Conservation (phyloP, 2,329 filamentous ascomycete species). For the Boeremia exigua region DNA sequence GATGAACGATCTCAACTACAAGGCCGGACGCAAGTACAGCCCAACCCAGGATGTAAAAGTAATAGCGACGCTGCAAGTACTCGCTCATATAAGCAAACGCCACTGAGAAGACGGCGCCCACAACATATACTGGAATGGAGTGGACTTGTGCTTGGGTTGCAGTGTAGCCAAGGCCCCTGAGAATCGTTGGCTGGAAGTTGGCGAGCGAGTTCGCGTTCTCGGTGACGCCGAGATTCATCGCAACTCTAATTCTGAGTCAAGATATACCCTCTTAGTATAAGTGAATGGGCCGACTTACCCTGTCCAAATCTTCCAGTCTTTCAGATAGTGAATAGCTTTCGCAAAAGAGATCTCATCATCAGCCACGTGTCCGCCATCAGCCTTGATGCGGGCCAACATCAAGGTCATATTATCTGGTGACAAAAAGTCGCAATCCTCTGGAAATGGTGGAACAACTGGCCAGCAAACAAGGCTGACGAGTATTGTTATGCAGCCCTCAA, state of each 20-base stretch:
- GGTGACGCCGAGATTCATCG: constrained; percentile 37
- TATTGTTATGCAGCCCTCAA: constrained; percentile 63
- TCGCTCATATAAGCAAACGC: constrained; percentile 39
- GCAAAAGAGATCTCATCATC: constrained; percentile 56
- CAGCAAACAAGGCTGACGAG: constrained; percentile 55
- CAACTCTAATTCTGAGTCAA: constrained; percentile 18
- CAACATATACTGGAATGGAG: constrained; percentile 45
- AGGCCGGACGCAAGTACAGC: constrained; percentile 56
- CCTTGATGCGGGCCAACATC: constrained; percentile 57
- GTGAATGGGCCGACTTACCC: constrained; percentile 45
- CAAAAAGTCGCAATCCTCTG: constrained; percentile 57
- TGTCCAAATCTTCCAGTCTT: constrained; percentile 64
- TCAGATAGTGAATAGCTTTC: constrained; percentile 50
- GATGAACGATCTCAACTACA: constrained; percentile 55
- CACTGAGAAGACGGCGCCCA: constrained; percentile 38
- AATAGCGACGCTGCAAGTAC: constrained; percentile 34
- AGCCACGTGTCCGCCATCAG: constrained; percentile 54
- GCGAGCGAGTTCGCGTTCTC: constrained; percentile 43
- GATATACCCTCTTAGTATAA: too few relatives aligned
- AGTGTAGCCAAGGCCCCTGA: constrained; percentile 45
- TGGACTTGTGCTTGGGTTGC: constrained; percentile 43
- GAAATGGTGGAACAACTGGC: constrained; percentile 58
- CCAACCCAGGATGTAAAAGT: constrained; percentile 40
- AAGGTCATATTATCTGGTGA: constrained; percentile 58
- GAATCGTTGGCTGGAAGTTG: constrained; percentile 46